Evolutionary conservation across 108 stramenopile genomes (phyloP), one percentile per base, ranked within the genome.

Genomic region (Fistulifera solaris): DNA sequence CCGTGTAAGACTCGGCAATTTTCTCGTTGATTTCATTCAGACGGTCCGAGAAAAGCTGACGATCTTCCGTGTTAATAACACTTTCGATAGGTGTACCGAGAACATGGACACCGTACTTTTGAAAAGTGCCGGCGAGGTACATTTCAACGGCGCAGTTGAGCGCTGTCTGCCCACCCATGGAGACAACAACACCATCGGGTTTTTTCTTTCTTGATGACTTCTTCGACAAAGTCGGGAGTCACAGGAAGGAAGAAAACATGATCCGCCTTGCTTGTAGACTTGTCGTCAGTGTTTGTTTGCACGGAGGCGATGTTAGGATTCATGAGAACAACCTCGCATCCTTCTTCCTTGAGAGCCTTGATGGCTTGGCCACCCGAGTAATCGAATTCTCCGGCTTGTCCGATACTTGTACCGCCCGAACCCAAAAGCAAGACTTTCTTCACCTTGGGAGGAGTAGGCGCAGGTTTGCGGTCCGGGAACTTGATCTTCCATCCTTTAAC

Each of bases 221-320:
- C 89, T 73, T 95, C 94, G 24, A 98, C 92, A 58, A 92, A 94
- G 53, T 93, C 90, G 18, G 94, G 83, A 25, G 91, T 97, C 56
- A 98, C 93, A 35, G 98, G 98, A 35, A 97, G 68, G 87, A 98
- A 98, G 80, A 83, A 98, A 5, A 95, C 88, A 65, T 93, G 89
- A 62, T 99, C 98, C 43, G 78, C 82, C 65, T 67, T 83, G 68
- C 60, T 62, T 17, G 54, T 50, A 48, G 80, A 79, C 69, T 92
- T 88, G 65, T 80, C 66, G 73, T 95, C 95, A 71, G 93, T 81
- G 76, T 96, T 96, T 53, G 98, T 99, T 68, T 99, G 98, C 17
- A 99, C 98, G 27, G 95, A 94, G 22, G 98, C 98, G 62, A 99
- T 99, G 76, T 99, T 99, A 49, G 98, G 98, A 79, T 99, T 99